These are phyloP conservation scores for Hamamelis virginiana DNA, from an alignment of 164 flowering plant genomes.

Conservation along the genomic window DNA sequence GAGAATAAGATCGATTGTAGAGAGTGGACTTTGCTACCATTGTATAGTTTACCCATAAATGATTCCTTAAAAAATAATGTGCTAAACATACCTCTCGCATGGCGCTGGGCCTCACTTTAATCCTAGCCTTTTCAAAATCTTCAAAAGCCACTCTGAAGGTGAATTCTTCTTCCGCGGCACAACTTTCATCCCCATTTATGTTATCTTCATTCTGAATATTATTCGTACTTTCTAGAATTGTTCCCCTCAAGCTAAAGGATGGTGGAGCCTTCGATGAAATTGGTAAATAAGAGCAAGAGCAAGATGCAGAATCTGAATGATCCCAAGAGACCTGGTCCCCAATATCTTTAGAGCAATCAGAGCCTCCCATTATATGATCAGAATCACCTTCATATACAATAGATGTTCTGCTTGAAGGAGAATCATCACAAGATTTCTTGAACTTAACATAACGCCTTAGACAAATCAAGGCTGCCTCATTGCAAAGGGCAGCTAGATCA, in stretches of 20 bases:
- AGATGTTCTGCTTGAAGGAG: slow-evolving; percentile 7
- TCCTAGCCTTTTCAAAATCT: slow-evolving; percentile 87
- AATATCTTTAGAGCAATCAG: slow-evolving; percentile 17
- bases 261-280: slow-evolving; percentile 20
- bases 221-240: slow-evolving; percentile 7
- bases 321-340: slow-evolving; percentile 11
- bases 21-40: neutral
- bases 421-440: slow-evolving; percentile 16
- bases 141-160: slow-evolving; percentile 46
- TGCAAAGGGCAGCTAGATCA: slow-evolving; percentile 84
- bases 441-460: slow-evolving; percentile 51
- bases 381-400: slow-evolving; percentile 19
- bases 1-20: neutral
- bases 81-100: slow-evolving; percentile 88
- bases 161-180: slow-evolving; percentile 18
- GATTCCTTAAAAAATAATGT: neutral
- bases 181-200: slow-evolving; percentile 10
- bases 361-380: slow-evolving; percentile 15
- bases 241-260: slow-evolving; percentile 8
- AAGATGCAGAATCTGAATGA: slow-evolving; percentile 30
- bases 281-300: slow-evolving; percentile 21
- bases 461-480: slow-evolving; percentile 73
- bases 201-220: slow-evolving; percentile 7
- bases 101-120: slow-evolving; percentile 94
- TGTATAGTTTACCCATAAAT: neutral